A percentile compares a stretch with the other conserved stretches of the same genome.
Conservation (phyloP, 176 grass and related monocot genomes). For the Poa pratensis region DNA sequence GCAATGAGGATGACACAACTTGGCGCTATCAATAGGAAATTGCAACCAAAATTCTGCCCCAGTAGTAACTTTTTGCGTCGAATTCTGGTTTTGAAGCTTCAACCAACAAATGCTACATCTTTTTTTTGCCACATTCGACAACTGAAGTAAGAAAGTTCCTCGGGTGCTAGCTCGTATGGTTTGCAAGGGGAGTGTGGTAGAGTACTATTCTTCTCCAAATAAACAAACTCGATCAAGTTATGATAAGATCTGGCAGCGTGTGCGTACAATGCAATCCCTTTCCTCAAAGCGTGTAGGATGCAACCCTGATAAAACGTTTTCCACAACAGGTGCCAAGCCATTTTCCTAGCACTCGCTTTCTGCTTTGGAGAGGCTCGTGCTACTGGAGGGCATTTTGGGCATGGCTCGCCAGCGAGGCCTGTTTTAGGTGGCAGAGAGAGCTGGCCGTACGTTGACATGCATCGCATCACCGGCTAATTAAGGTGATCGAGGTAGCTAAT, state of each 20-base stretch:
- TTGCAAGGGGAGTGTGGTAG: too few species aligned
- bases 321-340: background rate
- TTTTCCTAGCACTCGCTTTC: background rate
- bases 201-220: too few species aligned
- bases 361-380: background rate
- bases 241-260: background rate
- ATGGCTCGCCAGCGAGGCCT: background rate
- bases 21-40: too few species aligned
- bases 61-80: too few species aligned
- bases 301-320: constrained; percentile 4
- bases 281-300: background rate
- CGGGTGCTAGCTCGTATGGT: too few species aligned
- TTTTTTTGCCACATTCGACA: too few species aligned
- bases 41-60: too few species aligned
- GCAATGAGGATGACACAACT: too few species aligned
- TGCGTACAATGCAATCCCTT: background rate
- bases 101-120: too few species aligned
- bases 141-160: too few species aligned
- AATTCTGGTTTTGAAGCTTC: too few species aligned
- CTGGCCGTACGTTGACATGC: background rate
- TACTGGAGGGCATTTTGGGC: constrained; percentile 27
- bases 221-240: background rate
- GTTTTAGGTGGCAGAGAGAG: constrained; percentile 30
- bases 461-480: constrained; percentile 47
- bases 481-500: constrained; percentile 12